Percentiles rank a stretch among this genome's conserved stretches.
Evolutionary conservation across 2,329 filamentous ascomycete species (phyloP).

Genomic region (Colletotrichum spinosum): DNA sequence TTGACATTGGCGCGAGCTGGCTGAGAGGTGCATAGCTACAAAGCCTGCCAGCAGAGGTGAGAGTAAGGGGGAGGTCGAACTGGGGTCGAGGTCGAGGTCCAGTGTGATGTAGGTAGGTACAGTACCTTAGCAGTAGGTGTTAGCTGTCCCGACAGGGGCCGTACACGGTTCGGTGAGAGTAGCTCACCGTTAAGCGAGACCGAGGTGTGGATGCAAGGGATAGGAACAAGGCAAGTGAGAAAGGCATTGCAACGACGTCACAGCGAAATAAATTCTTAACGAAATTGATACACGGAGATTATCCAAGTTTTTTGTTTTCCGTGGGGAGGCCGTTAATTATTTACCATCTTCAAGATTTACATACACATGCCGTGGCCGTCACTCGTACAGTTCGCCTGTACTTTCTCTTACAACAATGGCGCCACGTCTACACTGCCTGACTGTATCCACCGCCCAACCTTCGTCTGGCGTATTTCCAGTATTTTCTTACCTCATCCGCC

Average conservation of each 20-base stretch:
- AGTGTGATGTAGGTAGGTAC: no score
- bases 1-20: conserved; percentile 59
- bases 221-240: conserved; percentile 21
- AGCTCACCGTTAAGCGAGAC: conserved; percentile 36
- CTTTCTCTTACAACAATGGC: conserved; percentile 14
- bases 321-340: conserved; percentile 30
- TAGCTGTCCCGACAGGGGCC: conserved; percentile 37
- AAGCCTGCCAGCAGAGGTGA: conserved; percentile 39
- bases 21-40: conserved; percentile 57
- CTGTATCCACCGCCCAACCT: conserved; percentile 72
- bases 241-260: background rate
- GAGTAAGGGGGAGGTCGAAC: conserved; percentile 26
- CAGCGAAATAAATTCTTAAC: background rate
- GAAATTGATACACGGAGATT: no score
- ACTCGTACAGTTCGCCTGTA: conserved; percentile 20
- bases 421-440: conserved; percentile 67
- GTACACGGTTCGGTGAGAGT: conserved; percentile 33
- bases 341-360: conserved; percentile 31
- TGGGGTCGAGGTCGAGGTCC: conserved; percentile 28
- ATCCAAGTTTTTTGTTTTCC: background rate
- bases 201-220: conserved; percentile 33
- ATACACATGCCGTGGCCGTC: conserved; percentile 25
- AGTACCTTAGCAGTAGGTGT: conserved; percentile 14
- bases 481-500: conserved; percentile 93
- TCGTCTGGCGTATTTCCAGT: conserved; percentile 70